phyloP scores from a whole-genome alignment of 768 basidiomycete genomes.

The Rossbeevera mucosa region DNA sequence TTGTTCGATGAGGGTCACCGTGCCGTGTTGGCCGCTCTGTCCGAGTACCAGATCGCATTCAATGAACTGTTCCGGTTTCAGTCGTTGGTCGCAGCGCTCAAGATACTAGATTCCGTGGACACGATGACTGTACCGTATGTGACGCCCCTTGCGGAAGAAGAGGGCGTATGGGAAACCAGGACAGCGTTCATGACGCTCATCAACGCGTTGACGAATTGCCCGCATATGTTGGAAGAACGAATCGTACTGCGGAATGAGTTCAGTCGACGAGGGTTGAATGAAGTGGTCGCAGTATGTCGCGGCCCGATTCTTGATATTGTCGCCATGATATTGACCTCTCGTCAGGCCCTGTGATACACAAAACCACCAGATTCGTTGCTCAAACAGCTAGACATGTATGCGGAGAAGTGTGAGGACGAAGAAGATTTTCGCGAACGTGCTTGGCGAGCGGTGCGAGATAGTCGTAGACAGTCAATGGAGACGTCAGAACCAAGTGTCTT shows the following conservation, averaged over 20 bases:
- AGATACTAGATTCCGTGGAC: constrained; percentile 44
- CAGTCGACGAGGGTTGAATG: constrained; percentile 73
- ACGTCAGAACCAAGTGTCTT: constrained; percentile 50
- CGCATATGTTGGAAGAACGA: constrained; percentile 73
- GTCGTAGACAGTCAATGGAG: constrained; percentile 15
- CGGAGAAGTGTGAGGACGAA: constrained; percentile 86
- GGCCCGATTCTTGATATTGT: background rate
- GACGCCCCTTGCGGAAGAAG: constrained; percentile 49
- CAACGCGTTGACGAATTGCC: constrained; percentile 74
- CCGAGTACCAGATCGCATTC: constrained; percentile 69
- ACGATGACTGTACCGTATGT: constrained; percentile 25
- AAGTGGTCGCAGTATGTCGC: constrained; percentile 71
- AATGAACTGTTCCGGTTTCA: constrained; percentile 81
- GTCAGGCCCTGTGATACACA: constrained; percentile 67
- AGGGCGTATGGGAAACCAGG: constrained; percentile 78
- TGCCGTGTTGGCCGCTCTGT: constrained; percentile 70
- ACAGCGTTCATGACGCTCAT: constrained; percentile 71
- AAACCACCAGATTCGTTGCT: constrained; percentile 73
- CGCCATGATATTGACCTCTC: background rate
- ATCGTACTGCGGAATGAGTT: constrained; percentile 81
- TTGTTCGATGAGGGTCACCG: constrained; percentile 67
- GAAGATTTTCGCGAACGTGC: constrained; percentile 73
- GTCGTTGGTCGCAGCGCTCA: constrained; percentile 60
- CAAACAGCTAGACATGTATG: constrained; percentile 77
- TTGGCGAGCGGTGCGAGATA: constrained; percentile 32